Percentiles rank a stretch among this genome's conserved stretches.
Evolutionary conservation across 2,329 filamentous ascomycete genomes (phyloP).

Genomic region (Nothomitra cinnamomea): DNA sequence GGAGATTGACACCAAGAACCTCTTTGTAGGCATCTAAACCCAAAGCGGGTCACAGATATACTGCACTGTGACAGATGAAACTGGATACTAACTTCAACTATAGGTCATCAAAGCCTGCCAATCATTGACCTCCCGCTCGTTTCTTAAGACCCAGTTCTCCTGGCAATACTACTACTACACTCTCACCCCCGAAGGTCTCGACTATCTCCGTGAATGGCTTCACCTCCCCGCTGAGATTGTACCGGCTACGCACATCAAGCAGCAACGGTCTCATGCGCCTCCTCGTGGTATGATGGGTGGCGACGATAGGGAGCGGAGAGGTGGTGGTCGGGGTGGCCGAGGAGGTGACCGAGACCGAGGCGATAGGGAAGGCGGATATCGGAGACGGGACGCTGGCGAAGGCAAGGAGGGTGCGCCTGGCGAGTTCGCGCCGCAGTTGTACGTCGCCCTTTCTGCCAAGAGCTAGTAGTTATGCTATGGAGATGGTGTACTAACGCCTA

Average conservation of each 20-base stretch:
- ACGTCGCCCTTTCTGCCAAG: conserved; percentile 24
- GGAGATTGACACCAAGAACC: conserved; percentile 99
- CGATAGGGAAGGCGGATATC: conserved; percentile 79
- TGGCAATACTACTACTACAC: conserved; percentile 99
- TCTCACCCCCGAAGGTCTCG: conserved; percentile 96
- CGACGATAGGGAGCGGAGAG: conserved; percentile 67
- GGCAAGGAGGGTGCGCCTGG: conserved; percentile 83
- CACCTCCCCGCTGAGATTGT: conserved; percentile 99
- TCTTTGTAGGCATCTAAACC: conserved; percentile 42
- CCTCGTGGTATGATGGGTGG: conserved; percentile 95
- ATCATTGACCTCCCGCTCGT: conserved; percentile 94
- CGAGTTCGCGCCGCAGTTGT: conserved; percentile 85
- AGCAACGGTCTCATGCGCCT: conserved; percentile 95
- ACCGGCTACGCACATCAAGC: conserved; percentile 99
- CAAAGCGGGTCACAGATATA: not conserved
- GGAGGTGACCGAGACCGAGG: conserved; percentile 49
- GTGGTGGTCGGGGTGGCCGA: conserved; percentile 72
- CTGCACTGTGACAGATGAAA: conserved; percentile 1
- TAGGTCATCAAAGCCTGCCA: conserved; percentile 93
- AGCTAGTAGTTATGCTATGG: not conserved
- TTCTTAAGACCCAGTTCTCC: conserved; percentile 99
- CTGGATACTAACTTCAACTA: conserved; percentile 1
- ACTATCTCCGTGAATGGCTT: conserved; percentile 99
- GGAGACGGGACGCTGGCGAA: conserved; percentile 72
- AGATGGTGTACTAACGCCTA: not conserved